phyloP scores from a whole-genome alignment of 2,329 filamentous ascomycete species.

The Aspergillus pseudoglaucus region DNA sequence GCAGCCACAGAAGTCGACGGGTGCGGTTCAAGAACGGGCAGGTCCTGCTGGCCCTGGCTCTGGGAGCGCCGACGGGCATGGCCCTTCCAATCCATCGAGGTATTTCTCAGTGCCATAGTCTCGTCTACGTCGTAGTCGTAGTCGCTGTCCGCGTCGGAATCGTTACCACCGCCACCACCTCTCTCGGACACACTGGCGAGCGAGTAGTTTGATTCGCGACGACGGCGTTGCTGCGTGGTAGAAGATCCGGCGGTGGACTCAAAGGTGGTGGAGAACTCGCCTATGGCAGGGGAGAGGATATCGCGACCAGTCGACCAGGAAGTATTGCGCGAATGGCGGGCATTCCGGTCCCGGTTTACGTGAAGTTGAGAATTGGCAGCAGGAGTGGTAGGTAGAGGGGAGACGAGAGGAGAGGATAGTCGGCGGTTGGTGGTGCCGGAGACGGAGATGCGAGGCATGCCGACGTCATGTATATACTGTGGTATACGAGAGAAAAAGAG shows the following conservation, averaged over 20 bases:
- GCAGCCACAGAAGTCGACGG: neutral
- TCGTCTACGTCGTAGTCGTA: slow-evolving; percentile 9
- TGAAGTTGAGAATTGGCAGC: slow-evolving; percentile 1
- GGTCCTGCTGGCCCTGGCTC: slow-evolving; percentile 13
- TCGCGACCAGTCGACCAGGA: slow-evolving; percentile 31
- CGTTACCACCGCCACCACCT: slow-evolving; percentile 17
- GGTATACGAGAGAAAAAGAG: slow-evolving; percentile 3
- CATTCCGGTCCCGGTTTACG: slow-evolving; percentile 25
- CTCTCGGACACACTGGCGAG: slow-evolving; percentile 26
- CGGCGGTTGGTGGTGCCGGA: slow-evolving; percentile 1
- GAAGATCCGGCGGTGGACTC: slow-evolving; percentile 13
- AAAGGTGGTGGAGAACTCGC: neutral
- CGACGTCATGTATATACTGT: slow-evolving; percentile 6
- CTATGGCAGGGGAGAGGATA: neutral
- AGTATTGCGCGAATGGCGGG: slow-evolving; percentile 29
- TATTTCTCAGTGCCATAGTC: slow-evolving; percentile 23
- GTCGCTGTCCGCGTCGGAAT: slow-evolving; percentile 18
- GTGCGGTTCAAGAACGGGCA: slow-evolving; percentile 13
- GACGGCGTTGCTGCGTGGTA: slow-evolving; percentile 21
- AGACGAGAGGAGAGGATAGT: slow-evolving; percentile 1
- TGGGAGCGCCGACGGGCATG: slow-evolving; percentile 28
- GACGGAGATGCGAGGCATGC: neutral
- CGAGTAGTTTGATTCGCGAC: slow-evolving; percentile 28
- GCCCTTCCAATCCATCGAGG: slow-evolving; percentile 24
- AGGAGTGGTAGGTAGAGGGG: neutral